Evolutionary conservation across 768 basidiomycete genomes (phyloP), one percentile per base, ranked within the genome.

Genomic region (Russula sp.): DNA sequence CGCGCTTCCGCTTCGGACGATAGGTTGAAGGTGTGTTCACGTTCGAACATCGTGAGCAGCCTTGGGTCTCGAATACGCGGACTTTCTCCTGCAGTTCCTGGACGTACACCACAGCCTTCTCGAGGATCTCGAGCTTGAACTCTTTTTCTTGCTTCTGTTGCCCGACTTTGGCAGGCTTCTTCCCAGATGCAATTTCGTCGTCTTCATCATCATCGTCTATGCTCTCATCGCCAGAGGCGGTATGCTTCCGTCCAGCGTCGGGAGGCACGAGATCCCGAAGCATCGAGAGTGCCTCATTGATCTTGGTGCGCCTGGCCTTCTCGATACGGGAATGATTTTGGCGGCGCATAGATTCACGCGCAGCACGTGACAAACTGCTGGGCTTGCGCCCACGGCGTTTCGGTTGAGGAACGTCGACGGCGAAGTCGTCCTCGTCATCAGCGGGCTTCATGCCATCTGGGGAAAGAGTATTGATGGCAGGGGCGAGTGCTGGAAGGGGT

Each of bases 311-410:
- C 35, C 95, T 78, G 0, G 94, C 85, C 71, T 95, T 91, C 76
- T 98, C 95, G 72, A 98, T 98, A 65, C 94, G 85, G 6, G 89
- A 91, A 71, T 98, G 95, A 75, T 97, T 97, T 40, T 92, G 84
- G 73, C 95, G 93, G 57, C 95, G 84, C 74, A 92, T 86, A 2
- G 87, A 83, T 75, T 96, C 94, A 52, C 94, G 81, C 35, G 89
- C 89, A 14, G 82, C 82, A 64, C 89, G 87, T 18, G 88, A 88
- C 51, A 89, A 74, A 9, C 83, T 79, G 9, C 85, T 86, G 0
- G 89, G 87, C 70, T 88, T 89, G 55, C 82, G 78, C 18, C 90
- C 84, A 3, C 89, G 87, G 22, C 88, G 84, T 71, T 84, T 88
- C 10, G 80, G 75, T 13, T 71, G 63, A 11, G 74, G 72, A 0